These are phyloP conservation scores for Amaranthus cruentus DNA, from an alignment of 148 eudicot species.

Conservation along the genomic window DNA sequence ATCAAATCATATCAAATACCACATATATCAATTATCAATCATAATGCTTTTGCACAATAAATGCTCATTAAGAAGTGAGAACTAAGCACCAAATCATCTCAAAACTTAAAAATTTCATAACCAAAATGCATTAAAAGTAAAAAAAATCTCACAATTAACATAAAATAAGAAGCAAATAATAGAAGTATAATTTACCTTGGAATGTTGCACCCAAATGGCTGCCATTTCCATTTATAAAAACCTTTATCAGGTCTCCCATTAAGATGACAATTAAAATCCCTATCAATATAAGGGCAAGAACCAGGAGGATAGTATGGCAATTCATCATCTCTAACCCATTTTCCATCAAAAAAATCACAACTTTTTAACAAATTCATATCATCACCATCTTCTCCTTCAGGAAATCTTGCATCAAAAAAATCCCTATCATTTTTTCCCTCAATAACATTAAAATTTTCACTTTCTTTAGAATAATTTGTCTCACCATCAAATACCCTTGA, in stretches of 20 bases:
- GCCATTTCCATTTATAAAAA: slow-evolving; percentile 77
- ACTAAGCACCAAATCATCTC: too few species aligned
- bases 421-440: neutral
- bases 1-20: too few species aligned
- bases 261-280: slow-evolving; percentile 66
- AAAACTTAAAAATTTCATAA: neutral
- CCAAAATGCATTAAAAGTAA: neutral
- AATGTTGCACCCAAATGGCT: slow-evolving; percentile 69
- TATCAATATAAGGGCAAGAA: slow-evolving; percentile 73
- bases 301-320: slow-evolving; percentile 65
- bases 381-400: neutral
- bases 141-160: neutral
- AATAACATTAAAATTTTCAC: neutral
- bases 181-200: slow-evolving; percentile 41
- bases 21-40: too few species aligned
- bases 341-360: slow-evolving; percentile 79
- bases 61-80: too few species aligned
- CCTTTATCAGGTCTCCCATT: slow-evolving; percentile 71
- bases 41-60: too few species aligned
- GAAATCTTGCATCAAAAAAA: slow-evolving; percentile 1
- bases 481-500: neutral
- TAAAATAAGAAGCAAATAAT: slow-evolving; percentile 4
- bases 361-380: slow-evolving; percentile 4
- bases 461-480: neutral
- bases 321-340: slow-evolving; percentile 69